Evolutionary conservation across 169 alveolate genomes (phyloP).

Genomic region (Besnoitia besnoiti): DNA sequence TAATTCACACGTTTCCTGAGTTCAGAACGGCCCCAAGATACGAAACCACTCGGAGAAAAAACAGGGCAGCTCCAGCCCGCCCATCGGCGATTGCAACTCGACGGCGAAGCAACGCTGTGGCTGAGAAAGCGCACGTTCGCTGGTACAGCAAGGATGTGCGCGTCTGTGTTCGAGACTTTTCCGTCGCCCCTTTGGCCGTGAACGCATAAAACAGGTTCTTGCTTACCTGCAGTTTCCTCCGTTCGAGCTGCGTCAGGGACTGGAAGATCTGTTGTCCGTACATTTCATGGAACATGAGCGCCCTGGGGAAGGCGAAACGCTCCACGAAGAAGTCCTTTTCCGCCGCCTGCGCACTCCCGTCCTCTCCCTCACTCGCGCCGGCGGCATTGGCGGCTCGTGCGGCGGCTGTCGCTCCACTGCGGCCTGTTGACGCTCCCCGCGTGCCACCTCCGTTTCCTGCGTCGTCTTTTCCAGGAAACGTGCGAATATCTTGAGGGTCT

Average conservation of each 20-base stretch:
- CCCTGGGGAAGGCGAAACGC: neutral
- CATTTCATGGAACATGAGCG: conserved; percentile 41
- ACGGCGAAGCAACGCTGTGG: too few species aligned
- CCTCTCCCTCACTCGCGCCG: neutral
- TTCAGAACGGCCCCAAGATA: too few species aligned
- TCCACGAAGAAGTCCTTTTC: neutral
- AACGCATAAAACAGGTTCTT: too few species aligned
- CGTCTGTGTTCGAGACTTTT: too few species aligned
- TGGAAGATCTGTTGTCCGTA: conserved; percentile 5
- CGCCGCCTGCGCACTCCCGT: neutral
- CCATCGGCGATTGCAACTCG: too few species aligned
- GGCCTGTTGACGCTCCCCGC: neutral
- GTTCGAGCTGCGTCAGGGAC: neutral
- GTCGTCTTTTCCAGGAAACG: neutral
- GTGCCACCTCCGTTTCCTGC: neutral
- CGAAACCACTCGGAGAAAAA: too few species aligned
- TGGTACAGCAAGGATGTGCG: too few species aligned
- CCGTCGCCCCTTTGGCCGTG: too few species aligned
- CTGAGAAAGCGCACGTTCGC: too few species aligned
- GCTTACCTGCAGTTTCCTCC: conserved; percentile 26
- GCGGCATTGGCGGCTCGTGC: neutral
- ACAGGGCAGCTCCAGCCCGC: too few species aligned
- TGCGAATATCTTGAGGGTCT: neutral
- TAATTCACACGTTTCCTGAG: too few species aligned
- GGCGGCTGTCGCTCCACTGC: neutral